Evolutionary conservation across 2,329 filamentous ascomycete genomes (phyloP), one percentile per base, ranked within the genome.

Genomic region (Coniochaeta ligniaria): DNA sequence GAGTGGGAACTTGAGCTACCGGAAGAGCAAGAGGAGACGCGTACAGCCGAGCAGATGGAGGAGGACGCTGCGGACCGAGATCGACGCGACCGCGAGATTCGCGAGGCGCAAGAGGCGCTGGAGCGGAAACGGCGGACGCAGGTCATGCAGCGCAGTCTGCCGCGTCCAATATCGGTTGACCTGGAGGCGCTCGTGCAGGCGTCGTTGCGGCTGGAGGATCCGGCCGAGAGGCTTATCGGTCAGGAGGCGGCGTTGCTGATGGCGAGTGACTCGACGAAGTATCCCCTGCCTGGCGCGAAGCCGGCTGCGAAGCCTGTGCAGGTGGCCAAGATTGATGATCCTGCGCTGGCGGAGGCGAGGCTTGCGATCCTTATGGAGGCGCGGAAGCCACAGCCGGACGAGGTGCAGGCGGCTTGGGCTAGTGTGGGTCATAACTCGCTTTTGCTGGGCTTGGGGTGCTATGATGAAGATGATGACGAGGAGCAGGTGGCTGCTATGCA

Each of bases 1-100:
- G 93, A 97, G 66, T 98, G 91, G 89, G 95, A 98, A 66, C 85
- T 98, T 54, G 94, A 97, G 71, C 77, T 96, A 36, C 94, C 94
- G 0, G 92, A 96, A 45, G 92, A 96, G 64, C 82, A 89, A 64
- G 78, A 83, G 63, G 91, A 95, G 66, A 69, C 76, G 3, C 73
- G 72, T 20, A 69, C 71, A 2, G 72, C 73, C 2, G 77, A 81
- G 52, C 80, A 87, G 58, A 70, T 82, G n/a, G 83, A 84, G 62
- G 82, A 84, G 67, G 81, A 83, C 64, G 78, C 80, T 0, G 92
- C 90, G 17, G 86, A 93, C 65, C 85, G 90, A 38, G 95, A 98
- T 72, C 84, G 86, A 60, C 83, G 91, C 62, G 92, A 96, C 71
- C 83, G 84, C 54, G 86, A 90, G 64, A 84, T 89, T 57, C 83